phyloP scores from a whole-genome alignment of 2,329 filamentous ascomycete genomes.

The Aspergillus ruber region DNA sequence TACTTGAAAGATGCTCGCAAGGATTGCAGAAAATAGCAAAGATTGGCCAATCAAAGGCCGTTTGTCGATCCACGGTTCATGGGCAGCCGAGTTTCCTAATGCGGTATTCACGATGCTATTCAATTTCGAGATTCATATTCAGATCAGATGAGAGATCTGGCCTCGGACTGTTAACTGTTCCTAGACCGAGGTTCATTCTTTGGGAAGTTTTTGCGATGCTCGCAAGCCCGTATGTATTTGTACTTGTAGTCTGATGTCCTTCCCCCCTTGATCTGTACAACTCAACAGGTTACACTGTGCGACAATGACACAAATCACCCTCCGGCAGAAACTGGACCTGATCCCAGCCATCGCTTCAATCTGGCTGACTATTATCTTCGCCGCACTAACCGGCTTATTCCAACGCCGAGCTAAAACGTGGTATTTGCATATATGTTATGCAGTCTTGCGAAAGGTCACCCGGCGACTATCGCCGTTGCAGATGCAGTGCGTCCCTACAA shows the following conservation, averaged over 20 bases:
- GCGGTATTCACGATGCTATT: neutral
- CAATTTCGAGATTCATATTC: neutral
- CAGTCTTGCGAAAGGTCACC: slow-evolving; percentile 26
- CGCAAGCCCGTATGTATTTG: too few relatives aligned
- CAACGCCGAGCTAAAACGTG: slow-evolving; percentile 23
- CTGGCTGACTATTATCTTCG: slow-evolving; percentile 19
- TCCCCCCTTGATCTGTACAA: too few relatives aligned
- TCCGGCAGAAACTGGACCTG: slow-evolving; percentile 26
- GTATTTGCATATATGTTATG: slow-evolving; percentile 30
- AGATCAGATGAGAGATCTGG: neutral
- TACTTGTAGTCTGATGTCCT: too few relatives aligned
- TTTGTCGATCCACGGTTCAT: neutral
- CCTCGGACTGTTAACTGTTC: too few relatives aligned
- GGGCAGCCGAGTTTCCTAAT: neutral
- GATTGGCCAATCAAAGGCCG: neutral
- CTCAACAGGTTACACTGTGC: too few relatives aligned
- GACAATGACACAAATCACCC: slow-evolving; percentile 15
- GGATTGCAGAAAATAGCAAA: neutral
- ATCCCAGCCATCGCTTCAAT: slow-evolving; percentile 26
- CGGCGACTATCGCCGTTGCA: slow-evolving; percentile 21
- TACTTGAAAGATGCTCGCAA: neutral
- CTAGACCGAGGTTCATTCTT: too few relatives aligned
- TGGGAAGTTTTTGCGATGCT: too few relatives aligned
- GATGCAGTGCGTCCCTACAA: slow-evolving; percentile 20
- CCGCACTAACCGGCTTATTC: slow-evolving; percentile 21